Evolutionary conservation across 108 stramenopile genomes (phyloP).

Genomic region (Schizochytrium sp.): DNA sequence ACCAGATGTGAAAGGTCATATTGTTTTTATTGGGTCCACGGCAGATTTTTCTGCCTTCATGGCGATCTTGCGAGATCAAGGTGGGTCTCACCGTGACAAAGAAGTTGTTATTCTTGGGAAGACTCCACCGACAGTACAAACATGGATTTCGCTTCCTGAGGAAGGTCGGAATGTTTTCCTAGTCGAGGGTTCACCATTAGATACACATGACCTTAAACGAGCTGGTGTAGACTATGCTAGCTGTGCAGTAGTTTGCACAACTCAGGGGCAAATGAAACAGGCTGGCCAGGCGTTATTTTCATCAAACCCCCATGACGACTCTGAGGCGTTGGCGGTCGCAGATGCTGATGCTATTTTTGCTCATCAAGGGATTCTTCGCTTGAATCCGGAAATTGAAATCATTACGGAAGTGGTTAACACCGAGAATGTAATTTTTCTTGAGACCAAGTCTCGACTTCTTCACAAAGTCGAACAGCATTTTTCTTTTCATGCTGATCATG

Average conservation of each 20-base stretch:
- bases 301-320: neutral
- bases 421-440: constrained; percentile 25
- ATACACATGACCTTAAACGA: constrained; percentile 29
- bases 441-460: constrained; percentile 43
- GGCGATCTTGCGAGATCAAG: neutral
- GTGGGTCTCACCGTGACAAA: neutral
- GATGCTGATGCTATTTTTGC: constrained; percentile 59
- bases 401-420: constrained; percentile 52
- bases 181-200: constrained; percentile 31
- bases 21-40: constrained; percentile 26
- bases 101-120: neutral
- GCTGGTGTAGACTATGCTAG: constrained; percentile 22
- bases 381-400: constrained; percentile 47
- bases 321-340: constrained; percentile 35
- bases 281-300: neutral
- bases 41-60: constrained; percentile 12
- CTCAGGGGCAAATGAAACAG: constrained; percentile 40
- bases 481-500: constrained; percentile 22
- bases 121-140: neutral
- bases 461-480: neutral
- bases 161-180: neutral
- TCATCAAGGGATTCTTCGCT: neutral
- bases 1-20: neutral
- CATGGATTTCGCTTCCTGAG: neutral
- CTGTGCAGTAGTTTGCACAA: constrained; percentile 24